A percentile compares a stretch with the other conserved stretches of the same genome.
These are phyloP conservation scores for Bondarzewia mesenterica DNA, from an alignment of 1,284 basidiomycete species.

Conservation along the genomic window DNA sequence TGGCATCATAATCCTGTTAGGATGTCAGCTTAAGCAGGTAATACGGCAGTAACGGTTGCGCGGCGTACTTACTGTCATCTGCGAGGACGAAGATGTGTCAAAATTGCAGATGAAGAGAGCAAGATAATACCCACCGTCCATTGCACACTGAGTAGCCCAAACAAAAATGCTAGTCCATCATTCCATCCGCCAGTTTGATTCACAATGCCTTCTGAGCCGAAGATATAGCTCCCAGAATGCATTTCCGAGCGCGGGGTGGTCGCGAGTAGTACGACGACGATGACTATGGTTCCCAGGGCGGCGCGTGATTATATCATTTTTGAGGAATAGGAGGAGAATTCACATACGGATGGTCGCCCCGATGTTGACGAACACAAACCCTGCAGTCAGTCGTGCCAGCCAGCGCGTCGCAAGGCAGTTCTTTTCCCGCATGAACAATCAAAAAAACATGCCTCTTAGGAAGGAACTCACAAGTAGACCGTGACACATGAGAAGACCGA, in stretches of 20 bases:
- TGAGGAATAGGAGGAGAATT: too few relatives aligned
- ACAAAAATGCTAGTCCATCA: slow-evolving; percentile 77
- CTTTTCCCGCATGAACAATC: too few relatives aligned
- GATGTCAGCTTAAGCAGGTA: too few relatives aligned
- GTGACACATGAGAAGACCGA: slow-evolving; percentile 65
- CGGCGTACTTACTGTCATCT: too few relatives aligned
- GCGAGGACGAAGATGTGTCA: too few relatives aligned
- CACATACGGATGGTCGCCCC: slow-evolving; percentile 59
- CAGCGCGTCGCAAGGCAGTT: slow-evolving; percentile 80
- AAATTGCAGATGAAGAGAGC: too few relatives aligned
- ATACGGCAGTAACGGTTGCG: too few relatives aligned
- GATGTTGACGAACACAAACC: slow-evolving; percentile 85
- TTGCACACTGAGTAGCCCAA: slow-evolving; percentile 85
- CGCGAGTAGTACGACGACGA: slow-evolving; percentile 80
- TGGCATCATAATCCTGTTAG: slow-evolving; percentile 60
- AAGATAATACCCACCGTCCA: slow-evolving; percentile 72
- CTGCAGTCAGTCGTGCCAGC: slow-evolving; percentile 70
- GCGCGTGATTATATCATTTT: too few relatives aligned
- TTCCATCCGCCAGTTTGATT: slow-evolving; percentile 80
- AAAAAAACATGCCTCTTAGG: too few relatives aligned
- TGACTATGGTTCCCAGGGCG: too few relatives aligned
- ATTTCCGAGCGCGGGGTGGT: slow-evolving; percentile 73
- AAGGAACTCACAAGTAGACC: slow-evolving; percentile 46
- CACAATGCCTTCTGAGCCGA: slow-evolving; percentile 57
- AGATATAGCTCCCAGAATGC: slow-evolving; percentile 77